phyloP scores from a whole-genome alignment of 306 rosid genomes.

The Sindora glabra region DNA sequence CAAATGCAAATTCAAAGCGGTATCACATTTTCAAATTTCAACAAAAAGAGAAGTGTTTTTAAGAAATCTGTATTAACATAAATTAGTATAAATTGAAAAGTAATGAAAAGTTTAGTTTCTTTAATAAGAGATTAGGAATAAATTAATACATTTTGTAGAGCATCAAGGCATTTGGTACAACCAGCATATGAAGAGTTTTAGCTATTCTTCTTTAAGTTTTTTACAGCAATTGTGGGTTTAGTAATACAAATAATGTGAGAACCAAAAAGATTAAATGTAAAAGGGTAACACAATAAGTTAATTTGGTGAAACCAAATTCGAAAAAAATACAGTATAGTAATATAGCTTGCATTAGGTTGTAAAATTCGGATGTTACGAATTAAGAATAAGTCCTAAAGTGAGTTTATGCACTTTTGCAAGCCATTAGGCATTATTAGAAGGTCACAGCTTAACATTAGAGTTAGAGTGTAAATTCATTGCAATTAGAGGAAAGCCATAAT shows the following conservation, averaged over 20 bases:
- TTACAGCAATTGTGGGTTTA: constrained; percentile 74
- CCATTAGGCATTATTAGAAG: constrained; percentile 75
- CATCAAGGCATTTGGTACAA: constrained; percentile 58
- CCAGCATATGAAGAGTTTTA: constrained; percentile 72
- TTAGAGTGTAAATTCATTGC: not conserved
- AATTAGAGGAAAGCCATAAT: no score
- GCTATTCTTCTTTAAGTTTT: constrained; percentile 60
- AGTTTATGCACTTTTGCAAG: constrained; percentile 65
- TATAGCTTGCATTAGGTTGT: constrained; percentile 70
- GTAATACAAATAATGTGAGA: constrained; percentile 51
- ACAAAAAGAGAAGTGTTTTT: not conserved
- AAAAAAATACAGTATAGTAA: constrained; percentile 65
- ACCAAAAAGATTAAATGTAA: constrained; percentile 49
- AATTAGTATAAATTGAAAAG: not conserved
- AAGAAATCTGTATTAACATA: no score
- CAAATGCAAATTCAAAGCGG: no score
- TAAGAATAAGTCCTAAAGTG: constrained; percentile 49
- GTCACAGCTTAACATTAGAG: constrained; percentile 18
- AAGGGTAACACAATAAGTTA: constrained; percentile 55
- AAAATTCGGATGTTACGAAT: constrained; percentile 50
- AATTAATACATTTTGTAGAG: constrained; percentile 50
- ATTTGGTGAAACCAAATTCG: constrained; percentile 71
- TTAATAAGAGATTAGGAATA: not conserved
- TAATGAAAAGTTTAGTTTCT: no score
- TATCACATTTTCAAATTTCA: no score